phyloP scores from a whole-genome alignment of 352 stramenopile genomes.

The Globisporangium uncinulatum region DNA sequence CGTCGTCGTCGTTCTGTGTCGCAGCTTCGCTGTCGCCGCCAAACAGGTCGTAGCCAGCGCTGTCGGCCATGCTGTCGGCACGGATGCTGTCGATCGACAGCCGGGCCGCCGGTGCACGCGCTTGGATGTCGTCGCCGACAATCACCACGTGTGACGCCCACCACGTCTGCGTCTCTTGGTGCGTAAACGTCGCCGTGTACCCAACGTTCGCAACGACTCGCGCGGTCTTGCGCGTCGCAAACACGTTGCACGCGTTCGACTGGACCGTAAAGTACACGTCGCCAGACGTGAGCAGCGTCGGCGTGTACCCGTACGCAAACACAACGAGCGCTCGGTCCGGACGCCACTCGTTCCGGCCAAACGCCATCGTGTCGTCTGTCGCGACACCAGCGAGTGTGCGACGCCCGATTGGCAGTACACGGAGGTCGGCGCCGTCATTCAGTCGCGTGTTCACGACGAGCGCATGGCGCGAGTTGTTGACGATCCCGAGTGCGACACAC shows the following conservation, averaged over 20 bases:
- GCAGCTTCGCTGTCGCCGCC: conserved; percentile 4
- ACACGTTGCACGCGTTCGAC: conserved; percentile 81
- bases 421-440: conserved; percentile 71
- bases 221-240: conserved; percentile 72
- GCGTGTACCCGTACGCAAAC: conserved; percentile 84
- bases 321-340: conserved; percentile 64
- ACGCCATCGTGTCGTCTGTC: conserved; percentile 9
- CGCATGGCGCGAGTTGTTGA: conserved; percentile 78
- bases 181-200: conserved; percentile 78
- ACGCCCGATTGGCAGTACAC: conserved; percentile 53
- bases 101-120: conserved; percentile 6
- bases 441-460: conserved; percentile 63
- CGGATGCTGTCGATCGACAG: neutral
- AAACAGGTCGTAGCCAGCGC: conserved; percentile 10
- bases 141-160: conserved; percentile 80
- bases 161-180: conserved; percentile 76
- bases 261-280: conserved; percentile 82
- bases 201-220: conserved; percentile 68
- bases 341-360: conserved; percentile 36
- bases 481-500: conserved; percentile 63
- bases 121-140: conserved; percentile 72
- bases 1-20: conserved; percentile 12
- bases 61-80: neutral
- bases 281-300: conserved; percentile 72
- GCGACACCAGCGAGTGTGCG: conserved; percentile 46